phyloP scores from a whole-genome alignment of 257 asterid genomes.

The Gentiana straminea region DNA sequence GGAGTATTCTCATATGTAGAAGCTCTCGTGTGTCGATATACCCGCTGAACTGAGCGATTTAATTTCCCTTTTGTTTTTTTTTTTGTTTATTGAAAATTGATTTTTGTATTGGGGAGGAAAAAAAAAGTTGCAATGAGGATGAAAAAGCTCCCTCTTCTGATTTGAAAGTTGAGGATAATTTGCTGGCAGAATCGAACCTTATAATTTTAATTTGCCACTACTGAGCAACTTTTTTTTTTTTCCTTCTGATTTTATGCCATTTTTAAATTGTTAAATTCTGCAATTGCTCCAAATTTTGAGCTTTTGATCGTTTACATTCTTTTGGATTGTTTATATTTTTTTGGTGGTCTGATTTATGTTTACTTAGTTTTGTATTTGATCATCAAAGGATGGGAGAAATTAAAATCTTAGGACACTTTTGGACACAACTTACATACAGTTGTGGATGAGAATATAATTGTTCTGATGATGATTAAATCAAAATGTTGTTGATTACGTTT shows the following conservation, averaged over 20 bases:
- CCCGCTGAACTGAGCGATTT: conserved; percentile 97
- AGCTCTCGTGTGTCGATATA: conserved; percentile 53
- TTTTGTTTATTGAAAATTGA: background rate
- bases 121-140: conserved; percentile 44
- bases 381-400: conserved; percentile 18
- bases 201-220: conserved; percentile 31
- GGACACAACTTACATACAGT: conserved; percentile 15
- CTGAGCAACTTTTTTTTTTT: conserved; percentile 31
- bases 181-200: conserved; percentile 97
- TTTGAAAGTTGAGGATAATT: conserved; percentile 35
- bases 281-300: conserved; percentile 28
- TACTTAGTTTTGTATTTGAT: background rate
- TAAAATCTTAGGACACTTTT: conserved; percentile 36
- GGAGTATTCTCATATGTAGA: conserved; percentile 34
- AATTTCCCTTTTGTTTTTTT: background rate
- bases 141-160: conserved; percentile 94
- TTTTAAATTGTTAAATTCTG: conserved; percentile 13
- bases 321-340: background rate
- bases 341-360: background rate
- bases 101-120: background rate
- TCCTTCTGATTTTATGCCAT: background rate
- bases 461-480: conserved; percentile 18
- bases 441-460: conserved; percentile 23
- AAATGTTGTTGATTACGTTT: no score
- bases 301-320: conserved; percentile 20